Base-by-base conservation (phyloP, 345 rosid genomes). In the Melastoma malabathricum region DNA sequence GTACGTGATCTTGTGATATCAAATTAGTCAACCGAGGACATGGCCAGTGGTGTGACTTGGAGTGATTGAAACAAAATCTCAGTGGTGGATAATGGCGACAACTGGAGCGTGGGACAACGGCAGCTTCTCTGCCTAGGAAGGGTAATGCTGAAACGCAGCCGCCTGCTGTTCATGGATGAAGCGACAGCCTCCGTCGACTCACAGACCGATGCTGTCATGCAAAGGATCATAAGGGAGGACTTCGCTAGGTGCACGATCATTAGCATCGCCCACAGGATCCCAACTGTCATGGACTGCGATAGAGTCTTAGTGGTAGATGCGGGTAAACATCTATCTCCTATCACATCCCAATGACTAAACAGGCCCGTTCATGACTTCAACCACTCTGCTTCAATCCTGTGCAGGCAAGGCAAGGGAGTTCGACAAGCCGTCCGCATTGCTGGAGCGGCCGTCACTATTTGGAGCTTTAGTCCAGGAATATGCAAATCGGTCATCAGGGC, bases 31-130 rank as follows among this genome's bases (percentile, higher is more conserved):
- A 13, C 18, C 10, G 23, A 41, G 20, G 49, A 31, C 16, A 4
- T 1, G 20, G 46, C 18, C 43, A 18, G 43, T 46, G 18, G 8
- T 49, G 23, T 3, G 13, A 18, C 23, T 39, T 22, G 41, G 20
- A 20, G 43, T 19, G 10, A 29, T 6, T n/a, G 25, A 34, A 22
- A 5, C 7, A 19, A 43, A 13, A 46, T 51, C 44, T n/a, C 52
- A 90, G 98, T 90, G 76, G 85, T 60, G n/a, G 98, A 90, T 55
- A 80, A 62, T 59, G 96, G 98, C 1, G 98, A 90, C 46, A 90
- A 90, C 61, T 90, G 96, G 98, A 90, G 98, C 45, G 92, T 90
- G 63, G 98, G 98, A 46, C 98, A 86, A 59, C 84, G 96, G 59
- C 98, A 90, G 59, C 94, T 90, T 55, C 74, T 90, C 0, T 90